Base-by-base conservation (phyloP, 768 basidiomycete genomes). In the Pleurotus salmoneostramineus region DNA sequence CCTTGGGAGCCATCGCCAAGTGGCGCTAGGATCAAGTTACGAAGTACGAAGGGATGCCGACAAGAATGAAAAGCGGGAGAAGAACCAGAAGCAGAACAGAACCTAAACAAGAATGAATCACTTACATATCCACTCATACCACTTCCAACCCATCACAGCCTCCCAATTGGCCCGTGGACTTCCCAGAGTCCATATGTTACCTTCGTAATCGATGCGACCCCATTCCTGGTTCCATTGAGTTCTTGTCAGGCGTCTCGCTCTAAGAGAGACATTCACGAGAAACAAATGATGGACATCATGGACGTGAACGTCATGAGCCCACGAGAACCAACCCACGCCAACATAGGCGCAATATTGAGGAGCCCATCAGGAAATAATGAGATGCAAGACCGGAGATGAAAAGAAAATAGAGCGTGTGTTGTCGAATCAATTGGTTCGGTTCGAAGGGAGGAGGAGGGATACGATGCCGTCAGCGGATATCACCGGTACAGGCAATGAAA, bases 151-250 rank as follows among this genome's bases (percentile, higher is more conserved):
- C 93, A 98, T 96, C 45, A 89, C 87, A 50, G 83, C 81, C 62
- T 81, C 79, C 94, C 94, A 97, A 62, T 87, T 88, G 44, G 71
- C 74, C 50, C 76, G 69, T 46, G 63, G 59, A 61, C 77, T 82
- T 31, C 90, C 95, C 36, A 83, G 71, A 85, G 88, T 92, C 95
- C 95, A 98, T 5, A 95, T 70, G 66, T 94, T 87, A 0, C 89
- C 93, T 66, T 95, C 95, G 33, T 76, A 82, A 5, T 78, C 75
- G 0, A 90, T 74, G 32, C 77, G 71, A 0, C 95, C 95, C 90
- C 91, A 98, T 64, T 95, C 93, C 27, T 72, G 71, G 61, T 93
- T 84, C 88, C 91, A 95, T 45, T 76, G 69, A 36, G 65, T 69
- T 44, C 65, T 67, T 14, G 76, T 80, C 35, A 66, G 69, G 35